Conservation (phyloP, 371 early-diverging fungal genomes). For the Rhizopus delemar region DNA sequence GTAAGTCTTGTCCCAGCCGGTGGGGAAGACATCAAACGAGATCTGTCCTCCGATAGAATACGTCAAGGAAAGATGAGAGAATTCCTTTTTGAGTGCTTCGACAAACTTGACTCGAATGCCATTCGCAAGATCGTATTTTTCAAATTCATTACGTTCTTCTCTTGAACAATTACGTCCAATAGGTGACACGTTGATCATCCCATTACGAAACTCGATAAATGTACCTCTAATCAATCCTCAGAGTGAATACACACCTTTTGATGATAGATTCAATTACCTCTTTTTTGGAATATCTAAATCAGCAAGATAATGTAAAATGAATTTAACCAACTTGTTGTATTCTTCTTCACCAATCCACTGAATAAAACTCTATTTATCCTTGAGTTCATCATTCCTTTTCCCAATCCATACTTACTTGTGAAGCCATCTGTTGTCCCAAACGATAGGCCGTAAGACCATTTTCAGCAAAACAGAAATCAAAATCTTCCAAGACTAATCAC, state of each 20-base stretch:
- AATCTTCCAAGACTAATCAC: conserved; percentile 67
- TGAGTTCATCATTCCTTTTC: not conserved
- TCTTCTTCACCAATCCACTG: conserved; percentile 94
- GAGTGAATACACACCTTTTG: not conserved
- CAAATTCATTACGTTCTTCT: conserved; percentile 94
- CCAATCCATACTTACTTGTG: conserved; percentile 57
- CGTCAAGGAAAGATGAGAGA: conserved; percentile 87
- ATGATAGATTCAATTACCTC: conserved; percentile 59
- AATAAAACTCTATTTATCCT: conserved; percentile 81
- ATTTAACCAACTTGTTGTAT: conserved; percentile 94
- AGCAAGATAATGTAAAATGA: conserved; percentile 91
- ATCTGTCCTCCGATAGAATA: conserved; percentile 99
- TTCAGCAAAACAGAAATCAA: conserved; percentile 99
- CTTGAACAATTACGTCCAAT: conserved; percentile 97
- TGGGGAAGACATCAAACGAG: conserved; percentile 99
- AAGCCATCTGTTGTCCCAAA: conserved; percentile 71
- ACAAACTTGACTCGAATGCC: conserved; percentile 88
- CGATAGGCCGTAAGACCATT: conserved; percentile 98
- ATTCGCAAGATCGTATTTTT: conserved; percentile 88
- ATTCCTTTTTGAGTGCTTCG: conserved; percentile 79
- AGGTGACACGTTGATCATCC: conserved; percentile 99
- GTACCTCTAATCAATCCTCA: conserved; percentile 76
- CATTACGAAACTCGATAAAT: conserved; percentile 98
- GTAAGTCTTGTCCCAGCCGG: conserved; percentile 99
- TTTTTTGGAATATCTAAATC: conserved; percentile 95